A percentile compares a stretch with the other conserved stretches of the same genome.
Conservation (phyloP, 1,284 basidiomycete species). For the Trichosporon sp. region DNA sequence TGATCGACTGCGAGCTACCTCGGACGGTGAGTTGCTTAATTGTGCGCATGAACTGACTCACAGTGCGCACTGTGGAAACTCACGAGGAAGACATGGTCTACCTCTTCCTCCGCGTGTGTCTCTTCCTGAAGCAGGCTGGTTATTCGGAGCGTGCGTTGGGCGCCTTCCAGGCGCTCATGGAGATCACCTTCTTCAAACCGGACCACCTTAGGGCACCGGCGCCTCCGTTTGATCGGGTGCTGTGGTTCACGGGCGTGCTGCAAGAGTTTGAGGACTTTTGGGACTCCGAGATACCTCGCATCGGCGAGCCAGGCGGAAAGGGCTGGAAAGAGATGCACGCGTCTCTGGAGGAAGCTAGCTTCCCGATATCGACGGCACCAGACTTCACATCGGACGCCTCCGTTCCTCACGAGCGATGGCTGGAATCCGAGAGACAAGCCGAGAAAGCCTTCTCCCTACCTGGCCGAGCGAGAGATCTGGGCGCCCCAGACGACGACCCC, state of each 20-base stretch:
- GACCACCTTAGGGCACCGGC: conserved; percentile 34
- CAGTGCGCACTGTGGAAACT: conserved; percentile 29
- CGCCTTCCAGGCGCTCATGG: conserved; percentile 59
- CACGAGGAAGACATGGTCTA: conserved; percentile 54
- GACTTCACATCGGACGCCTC: neutral
- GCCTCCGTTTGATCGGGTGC: conserved; percentile 28
- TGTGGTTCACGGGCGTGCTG: conserved; percentile 44
- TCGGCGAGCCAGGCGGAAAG: conserved; percentile 57
- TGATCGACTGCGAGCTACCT: conserved; percentile 29
- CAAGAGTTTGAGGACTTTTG: conserved; percentile 59
- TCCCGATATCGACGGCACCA: neutral
- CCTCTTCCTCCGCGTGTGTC: conserved; percentile 48
- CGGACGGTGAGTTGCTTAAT: conserved; percentile 13
- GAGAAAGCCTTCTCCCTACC: conserved; percentile 62
- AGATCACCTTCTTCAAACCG: conserved; percentile 59
- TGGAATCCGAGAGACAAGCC: conserved; percentile 62
- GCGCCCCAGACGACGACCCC: conserved; percentile 64
- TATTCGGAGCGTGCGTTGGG: conserved; percentile 59
- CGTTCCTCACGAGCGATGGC: conserved; percentile 74
- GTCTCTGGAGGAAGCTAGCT: neutral
- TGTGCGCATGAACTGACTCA: neutral
- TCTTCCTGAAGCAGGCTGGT: conserved; percentile 70
- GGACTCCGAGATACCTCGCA: conserved; percentile 59
- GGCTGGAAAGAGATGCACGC: conserved; percentile 55
- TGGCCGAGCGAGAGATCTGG: conserved; percentile 63